Evolutionary conservation across 2,329 filamentous ascomycete species (phyloP).

Genomic region (Coniochaeta sp.): DNA sequence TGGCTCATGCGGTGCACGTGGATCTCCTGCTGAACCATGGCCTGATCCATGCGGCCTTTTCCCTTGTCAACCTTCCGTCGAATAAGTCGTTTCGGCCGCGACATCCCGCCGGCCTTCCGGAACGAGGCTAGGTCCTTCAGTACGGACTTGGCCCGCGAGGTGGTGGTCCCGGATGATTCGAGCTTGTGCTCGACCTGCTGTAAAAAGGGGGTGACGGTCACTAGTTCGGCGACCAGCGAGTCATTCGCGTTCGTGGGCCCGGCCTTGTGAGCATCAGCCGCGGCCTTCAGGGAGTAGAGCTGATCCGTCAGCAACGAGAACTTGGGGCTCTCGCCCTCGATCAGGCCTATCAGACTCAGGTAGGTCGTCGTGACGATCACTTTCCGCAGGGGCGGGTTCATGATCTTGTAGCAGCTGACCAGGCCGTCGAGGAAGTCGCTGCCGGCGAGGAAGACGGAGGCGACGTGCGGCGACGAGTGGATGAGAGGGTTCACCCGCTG

Average conservation of each 20-base stretch:
- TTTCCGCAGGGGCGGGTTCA: constrained; percentile 55
- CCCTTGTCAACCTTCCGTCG: constrained; percentile 58
- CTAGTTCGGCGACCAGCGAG: constrained; percentile 72
- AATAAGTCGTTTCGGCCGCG: constrained; percentile 40
- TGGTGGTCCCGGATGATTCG: constrained; percentile 38
- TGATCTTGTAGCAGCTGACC: constrained; percentile 55
- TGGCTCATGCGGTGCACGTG: constrained; percentile 79
- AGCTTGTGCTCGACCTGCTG: constrained; percentile 51
- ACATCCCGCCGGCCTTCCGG: constrained; percentile 44
- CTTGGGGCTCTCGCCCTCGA: constrained; percentile 59
- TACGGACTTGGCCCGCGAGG: constrained; percentile 50
- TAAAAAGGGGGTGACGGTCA: constrained; percentile 72
- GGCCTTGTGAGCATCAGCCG: constrained; percentile 55
- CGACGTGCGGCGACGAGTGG: constrained; percentile 48
- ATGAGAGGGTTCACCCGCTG: constrained; percentile 56
- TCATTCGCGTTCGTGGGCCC: constrained; percentile 51
- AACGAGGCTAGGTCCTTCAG: constrained; percentile 53
- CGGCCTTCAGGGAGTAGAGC: constrained; percentile 70
- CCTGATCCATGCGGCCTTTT: constrained; percentile 41
- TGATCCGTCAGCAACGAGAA: constrained; percentile 73
- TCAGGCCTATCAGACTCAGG: constrained; percentile 63
- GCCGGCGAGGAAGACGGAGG: constrained; percentile 66
- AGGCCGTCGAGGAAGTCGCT: constrained; percentile 83
- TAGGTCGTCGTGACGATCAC: constrained; percentile 67
- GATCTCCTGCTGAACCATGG: constrained; percentile 38